These are phyloP conservation scores for Wickerhamomyces mucosus DNA, from an alignment of 805 yeast species.

Conservation along the genomic window DNA sequence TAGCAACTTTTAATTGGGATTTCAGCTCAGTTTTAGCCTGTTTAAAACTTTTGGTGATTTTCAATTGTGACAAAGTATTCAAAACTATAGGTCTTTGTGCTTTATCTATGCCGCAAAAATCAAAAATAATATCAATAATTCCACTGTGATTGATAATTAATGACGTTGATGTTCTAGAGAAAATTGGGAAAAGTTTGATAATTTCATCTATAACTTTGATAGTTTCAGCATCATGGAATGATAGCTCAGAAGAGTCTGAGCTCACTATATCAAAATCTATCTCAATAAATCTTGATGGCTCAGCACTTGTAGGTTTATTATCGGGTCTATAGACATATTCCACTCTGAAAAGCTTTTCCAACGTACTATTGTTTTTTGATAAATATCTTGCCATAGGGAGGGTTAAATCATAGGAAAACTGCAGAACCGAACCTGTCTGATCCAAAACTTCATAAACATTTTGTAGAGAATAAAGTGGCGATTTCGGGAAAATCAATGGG, in stretches of 20 bases:
- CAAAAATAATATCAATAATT: conserved; percentile 63
- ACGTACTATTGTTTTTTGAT: conserved; percentile 49
- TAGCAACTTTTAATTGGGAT: conserved; percentile 63
- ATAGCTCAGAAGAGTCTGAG: conserved; percentile 33
- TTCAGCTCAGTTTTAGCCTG: conserved; percentile 48
- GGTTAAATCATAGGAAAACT: conserved; percentile 82
- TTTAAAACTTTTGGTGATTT: conserved; percentile 54
- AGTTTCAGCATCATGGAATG: conserved; percentile 80
- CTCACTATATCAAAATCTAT: conserved; percentile 74
- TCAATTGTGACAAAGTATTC: conserved; percentile 65
- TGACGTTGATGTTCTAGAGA: conserved; percentile 42
- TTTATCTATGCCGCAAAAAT: conserved; percentile 72
- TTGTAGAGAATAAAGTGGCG: conserved; percentile 57
- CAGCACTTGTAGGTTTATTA: conserved; percentile 46
- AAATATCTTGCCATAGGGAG: conserved; percentile 82
- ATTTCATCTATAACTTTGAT: conserved; percentile 76
- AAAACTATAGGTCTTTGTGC: conserved; percentile 66
- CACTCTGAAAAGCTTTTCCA: conserved; percentile 57
- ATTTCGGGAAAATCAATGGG: conserved; percentile 71
- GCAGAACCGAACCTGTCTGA: conserved; percentile 77
- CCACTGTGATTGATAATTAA: conserved; percentile 76
- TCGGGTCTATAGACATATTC: conserved; percentile 77
- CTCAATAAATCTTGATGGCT: conserved; percentile 71
- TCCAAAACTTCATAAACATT: conserved; percentile 76
- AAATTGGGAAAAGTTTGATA: conserved; percentile 54